These are phyloP conservation scores for Trichoderma sp. DNA, from an alignment of 2,329 filamentous ascomycete species.

Conservation along the genomic window DNA sequence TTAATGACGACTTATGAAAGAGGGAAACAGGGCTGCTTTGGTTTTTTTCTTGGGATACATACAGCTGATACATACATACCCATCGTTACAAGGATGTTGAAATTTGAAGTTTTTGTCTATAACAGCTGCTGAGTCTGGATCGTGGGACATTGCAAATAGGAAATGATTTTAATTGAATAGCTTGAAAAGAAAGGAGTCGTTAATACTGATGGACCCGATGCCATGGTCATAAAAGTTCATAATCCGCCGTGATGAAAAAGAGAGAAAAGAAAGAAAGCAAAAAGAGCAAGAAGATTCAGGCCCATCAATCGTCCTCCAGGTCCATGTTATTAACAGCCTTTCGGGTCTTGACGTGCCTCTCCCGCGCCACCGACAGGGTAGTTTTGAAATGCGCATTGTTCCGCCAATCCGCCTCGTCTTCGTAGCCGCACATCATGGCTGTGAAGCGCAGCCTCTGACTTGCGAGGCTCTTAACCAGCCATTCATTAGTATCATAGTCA, in stretches of 20 bases:
- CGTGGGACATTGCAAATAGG: background rate
- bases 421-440: slow-evolving; percentile 56
- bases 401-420: slow-evolving; percentile 29
- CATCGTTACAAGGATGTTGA: background rate
- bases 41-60: background rate
- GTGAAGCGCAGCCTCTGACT: slow-evolving; percentile 58
- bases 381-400: slow-evolving; percentile 13
- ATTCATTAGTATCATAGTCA: background rate
- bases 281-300: background rate
- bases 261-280: background rate
- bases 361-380: background rate
- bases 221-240: background rate
- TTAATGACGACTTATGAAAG: slow-evolving; percentile 14
- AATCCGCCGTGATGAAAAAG: background rate
- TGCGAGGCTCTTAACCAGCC: slow-evolving; percentile 51
- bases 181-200: background rate
- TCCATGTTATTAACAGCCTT: background rate
- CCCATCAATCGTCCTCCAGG: background rate
- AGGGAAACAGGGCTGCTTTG: background rate
- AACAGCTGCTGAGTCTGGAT: background rate
- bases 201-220: background rate
- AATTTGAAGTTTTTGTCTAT: background rate
- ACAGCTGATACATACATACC: background rate
- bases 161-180: background rate
- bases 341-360: slow-evolving; percentile 3